Base-by-base conservation (phyloP, 2,329 filamentous ascomycete genomes). In the Parastagonospora nodorum region DNA sequence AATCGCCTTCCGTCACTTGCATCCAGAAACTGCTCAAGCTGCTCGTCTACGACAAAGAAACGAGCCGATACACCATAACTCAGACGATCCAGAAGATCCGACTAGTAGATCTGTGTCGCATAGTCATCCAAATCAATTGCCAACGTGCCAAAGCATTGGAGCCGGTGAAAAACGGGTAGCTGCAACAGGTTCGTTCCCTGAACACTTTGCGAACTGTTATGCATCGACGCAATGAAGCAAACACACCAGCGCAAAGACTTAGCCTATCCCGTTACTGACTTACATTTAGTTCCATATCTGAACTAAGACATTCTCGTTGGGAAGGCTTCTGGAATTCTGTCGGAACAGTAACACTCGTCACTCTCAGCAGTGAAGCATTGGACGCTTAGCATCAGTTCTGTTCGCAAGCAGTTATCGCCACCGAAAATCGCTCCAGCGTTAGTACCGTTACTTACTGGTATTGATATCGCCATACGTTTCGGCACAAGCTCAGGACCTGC, bases 161-260 rank as follows among this genome's bases (percentile, higher is more conserved):
- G 51, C 61, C 65, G 62, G 64, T 63, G 64, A 69, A 52, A 52
- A 63, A 53, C 66, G 65, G 60, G 58, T 70, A 69, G 58, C 61
- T 67, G 67, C 62, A 59, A 72, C 46, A 67, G 65, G 67, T 74
- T 63, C 64, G 67, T 72, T 55, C 43, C 60, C 56, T 55, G 45
- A 60, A 53, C 32, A 54, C 58, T 64, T 64, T 68, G 57, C 59
- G 49, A 60, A 56, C 55, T 64, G 45, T 47, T 48, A 64, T 70
- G 69, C 66, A 65, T 52, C 58, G 55, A 68, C 62, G 67, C 67
- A 58, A 59, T 41, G 49, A 53, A 68, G 66, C 69, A 73, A 73
- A 69, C 70, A 53, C 43, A 48, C 46, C 56, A 59, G 52, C 56
- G 52, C 45, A 58, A 42, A 60, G 52, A 53, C 43, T 47, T 48